Percentiles rank a stretch among this genome's conserved stretches.
These are phyloP conservation scores for Amphichorda felina DNA, from an alignment of 2,329 filamentous ascomycete genomes.

Conservation along the genomic window DNA sequence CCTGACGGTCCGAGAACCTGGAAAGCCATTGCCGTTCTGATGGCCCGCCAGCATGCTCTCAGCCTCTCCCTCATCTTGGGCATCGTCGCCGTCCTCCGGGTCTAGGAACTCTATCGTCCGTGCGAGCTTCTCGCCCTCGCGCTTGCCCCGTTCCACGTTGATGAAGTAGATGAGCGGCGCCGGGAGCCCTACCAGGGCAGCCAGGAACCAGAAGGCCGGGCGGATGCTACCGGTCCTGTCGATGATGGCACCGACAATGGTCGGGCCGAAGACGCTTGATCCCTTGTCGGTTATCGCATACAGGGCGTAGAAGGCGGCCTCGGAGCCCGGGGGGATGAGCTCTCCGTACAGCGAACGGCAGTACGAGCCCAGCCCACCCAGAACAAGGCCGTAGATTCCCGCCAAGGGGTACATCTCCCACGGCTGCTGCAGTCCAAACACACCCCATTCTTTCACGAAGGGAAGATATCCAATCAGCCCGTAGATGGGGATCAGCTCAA, in stretches of 20 bases:
- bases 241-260: slow-evolving; percentile 87
- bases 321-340: slow-evolving; percentile 84
- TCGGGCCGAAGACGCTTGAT: slow-evolving; percentile 83
- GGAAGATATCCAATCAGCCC: slow-evolving; percentile 82
- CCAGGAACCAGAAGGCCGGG: slow-evolving; percentile 86
- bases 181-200: slow-evolving; percentile 70
- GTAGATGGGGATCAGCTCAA: slow-evolving; percentile 88
- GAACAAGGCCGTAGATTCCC: slow-evolving; percentile 82
- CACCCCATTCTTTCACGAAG: slow-evolving; percentile 60
- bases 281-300: slow-evolving; percentile 98
- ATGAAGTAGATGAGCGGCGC: slow-evolving; percentile 78
- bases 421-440: slow-evolving; percentile 77
- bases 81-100: slow-evolving; percentile 8
- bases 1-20: too few species aligned
- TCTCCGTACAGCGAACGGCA: slow-evolving; percentile 89
- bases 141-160: slow-evolving; percentile 67
- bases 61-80: slow-evolving; percentile 13
- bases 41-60: slow-evolving; percentile 12
- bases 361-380: slow-evolving; percentile 86
- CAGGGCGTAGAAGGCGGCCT: slow-evolving; percentile 91
- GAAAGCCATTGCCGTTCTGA: too few species aligned
- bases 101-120: slow-evolving; percentile 44
- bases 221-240: slow-evolving; percentile 71
- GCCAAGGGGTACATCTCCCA: slow-evolving; percentile 97
- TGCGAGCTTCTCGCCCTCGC: slow-evolving; percentile 54